Conservation (phyloP, 495 filamentous ascomycete genomes). For the Bathelium albidoporum region DNA sequence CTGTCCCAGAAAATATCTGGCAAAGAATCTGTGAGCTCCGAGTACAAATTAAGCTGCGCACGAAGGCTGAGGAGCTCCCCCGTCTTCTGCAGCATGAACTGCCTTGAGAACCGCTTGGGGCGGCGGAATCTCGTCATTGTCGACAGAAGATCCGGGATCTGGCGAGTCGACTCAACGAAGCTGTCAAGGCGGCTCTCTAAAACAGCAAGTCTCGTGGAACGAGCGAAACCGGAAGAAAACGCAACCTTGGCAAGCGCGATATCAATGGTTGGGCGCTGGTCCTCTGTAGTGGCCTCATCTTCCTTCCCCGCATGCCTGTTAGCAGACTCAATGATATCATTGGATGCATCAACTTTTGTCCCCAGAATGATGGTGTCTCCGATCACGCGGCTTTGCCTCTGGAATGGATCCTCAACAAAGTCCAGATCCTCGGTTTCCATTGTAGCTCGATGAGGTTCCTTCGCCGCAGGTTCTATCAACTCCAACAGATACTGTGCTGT, state of each 20-base stretch:
- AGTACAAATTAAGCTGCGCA: constrained; percentile 92
- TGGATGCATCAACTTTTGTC: constrained; percentile 42
- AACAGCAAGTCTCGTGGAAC: constrained; percentile 92
- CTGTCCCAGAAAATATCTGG: constrained; percentile 97
- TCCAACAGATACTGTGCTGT: constrained; percentile 64
- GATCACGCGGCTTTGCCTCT: constrained; percentile 67
- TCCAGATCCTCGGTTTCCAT: constrained; percentile 84
- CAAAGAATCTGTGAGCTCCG: constrained; percentile 87
- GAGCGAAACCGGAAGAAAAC: constrained; percentile 89
- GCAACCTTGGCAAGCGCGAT: constrained; percentile 87
- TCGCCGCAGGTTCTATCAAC: constrained; percentile 63
- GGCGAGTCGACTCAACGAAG: constrained; percentile 74
- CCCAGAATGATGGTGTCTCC: constrained; percentile 87
- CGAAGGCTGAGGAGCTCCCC: constrained; percentile 84
- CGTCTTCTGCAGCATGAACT: constrained; percentile 83
- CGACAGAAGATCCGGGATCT: constrained; percentile 64
- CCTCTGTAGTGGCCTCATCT: neutral
- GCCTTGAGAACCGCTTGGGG: constrained; percentile 50
- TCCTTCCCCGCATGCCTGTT: constrained; percentile 15
- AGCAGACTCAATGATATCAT: constrained; percentile 12
- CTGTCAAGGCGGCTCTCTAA: constrained; percentile 71
- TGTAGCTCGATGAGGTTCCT: constrained; percentile 56
- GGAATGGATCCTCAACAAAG: constrained; percentile 63
- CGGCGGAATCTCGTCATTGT: constrained; percentile 43
- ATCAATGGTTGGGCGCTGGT: constrained; percentile 43